phyloP scores from a whole-genome alignment of 139 green algal species.

The Chlorella ohadii region DNA sequence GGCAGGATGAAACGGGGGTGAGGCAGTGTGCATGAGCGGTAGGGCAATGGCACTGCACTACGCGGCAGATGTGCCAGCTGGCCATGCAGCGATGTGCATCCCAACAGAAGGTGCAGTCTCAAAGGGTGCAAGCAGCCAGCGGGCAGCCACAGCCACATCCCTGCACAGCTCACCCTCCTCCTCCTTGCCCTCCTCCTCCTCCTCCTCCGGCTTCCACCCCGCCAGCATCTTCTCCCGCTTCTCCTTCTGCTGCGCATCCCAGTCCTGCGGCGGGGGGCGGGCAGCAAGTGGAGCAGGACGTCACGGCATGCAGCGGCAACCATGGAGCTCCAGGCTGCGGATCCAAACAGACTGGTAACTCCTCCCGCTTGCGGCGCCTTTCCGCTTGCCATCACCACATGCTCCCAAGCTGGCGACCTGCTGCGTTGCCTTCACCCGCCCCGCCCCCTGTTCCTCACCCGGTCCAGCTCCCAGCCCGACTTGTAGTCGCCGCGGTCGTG shows the following conservation, averaged over 20 bases:
- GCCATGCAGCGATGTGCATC: neutral
- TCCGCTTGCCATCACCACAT: neutral
- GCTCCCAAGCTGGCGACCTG: too few relatives aligned
- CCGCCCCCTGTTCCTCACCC: too few relatives aligned
- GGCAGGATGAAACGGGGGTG: neutral
- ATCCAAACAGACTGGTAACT: too few relatives aligned
- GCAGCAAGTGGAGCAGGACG: too few relatives aligned
- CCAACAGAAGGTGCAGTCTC: too few relatives aligned
- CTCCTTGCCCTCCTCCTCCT: slow-evolving; percentile 60
- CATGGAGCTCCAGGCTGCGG: too few relatives aligned
- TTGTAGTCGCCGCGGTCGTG: slow-evolving; percentile 99
- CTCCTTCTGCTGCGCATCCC: slow-evolving; percentile 92
- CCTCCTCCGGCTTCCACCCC: slow-evolving; percentile 58
- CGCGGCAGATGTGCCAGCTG: too few relatives aligned
- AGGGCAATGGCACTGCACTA: too few relatives aligned
- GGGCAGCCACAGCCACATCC: neutral
- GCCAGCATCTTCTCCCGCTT: slow-evolving; percentile 68
- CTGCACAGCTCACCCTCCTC: neutral
- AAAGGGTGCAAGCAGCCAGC: too few relatives aligned
- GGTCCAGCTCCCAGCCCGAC: slow-evolving; percentile 90
- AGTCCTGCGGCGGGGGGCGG: slow-evolving; percentile 81
- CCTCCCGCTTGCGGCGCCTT: too few relatives aligned
- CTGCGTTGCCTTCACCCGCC: too few relatives aligned
- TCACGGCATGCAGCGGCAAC: too few relatives aligned
- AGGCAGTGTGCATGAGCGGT: neutral